Evolutionary conservation across 2,329 filamentous ascomycete genomes (phyloP).

Genomic region (Aureobasidium melanogenum): DNA sequence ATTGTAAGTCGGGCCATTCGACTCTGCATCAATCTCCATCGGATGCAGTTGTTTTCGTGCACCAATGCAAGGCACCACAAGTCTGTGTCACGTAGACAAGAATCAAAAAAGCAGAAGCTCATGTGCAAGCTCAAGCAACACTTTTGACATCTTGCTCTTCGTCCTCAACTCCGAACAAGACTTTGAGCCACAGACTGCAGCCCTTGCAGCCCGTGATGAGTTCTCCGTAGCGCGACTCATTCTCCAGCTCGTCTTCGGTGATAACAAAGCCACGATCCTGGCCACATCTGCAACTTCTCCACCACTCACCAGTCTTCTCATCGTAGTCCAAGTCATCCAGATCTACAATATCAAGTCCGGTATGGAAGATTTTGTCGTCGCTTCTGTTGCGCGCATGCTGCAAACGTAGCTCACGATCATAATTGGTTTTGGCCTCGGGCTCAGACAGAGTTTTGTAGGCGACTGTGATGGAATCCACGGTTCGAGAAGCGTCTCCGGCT

Average conservation of each 20-base stretch:
- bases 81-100: not conserved
- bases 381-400: slow-evolving; percentile 25
- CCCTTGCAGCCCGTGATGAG: slow-evolving; percentile 52
- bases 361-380: slow-evolving; percentile 28
- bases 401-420: slow-evolving; percentile 37
- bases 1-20: not conserved
- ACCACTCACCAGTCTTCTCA: slow-evolving; percentile 37
- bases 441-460: slow-evolving; percentile 48
- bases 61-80: not conserved
- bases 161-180: slow-evolving; percentile 47
- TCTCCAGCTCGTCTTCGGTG: slow-evolving; percentile 45
- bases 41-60: not conserved
- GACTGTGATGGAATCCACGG: slow-evolving; percentile 50
- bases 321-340: slow-evolving; percentile 45
- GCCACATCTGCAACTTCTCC: slow-evolving; percentile 49
- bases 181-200: slow-evolving; percentile 55
- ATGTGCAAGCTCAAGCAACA: not conserved
- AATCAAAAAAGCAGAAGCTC: not conserved
- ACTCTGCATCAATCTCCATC: not conserved
- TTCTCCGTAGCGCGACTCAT: slow-evolving; percentile 44
- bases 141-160: not conserved
- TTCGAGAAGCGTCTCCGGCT: slow-evolving; percentile 21
- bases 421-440: slow-evolving; percentile 35
- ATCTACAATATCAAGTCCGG: slow-evolving; percentile 49
- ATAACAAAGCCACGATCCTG: slow-evolving; percentile 47